Percentiles rank a stretch among this genome's conserved stretches.
Evolutionary conservation across 768 basidiomycete genomes (phyloP).

Genomic region (Phlebiopsis flavidoalba): DNA sequence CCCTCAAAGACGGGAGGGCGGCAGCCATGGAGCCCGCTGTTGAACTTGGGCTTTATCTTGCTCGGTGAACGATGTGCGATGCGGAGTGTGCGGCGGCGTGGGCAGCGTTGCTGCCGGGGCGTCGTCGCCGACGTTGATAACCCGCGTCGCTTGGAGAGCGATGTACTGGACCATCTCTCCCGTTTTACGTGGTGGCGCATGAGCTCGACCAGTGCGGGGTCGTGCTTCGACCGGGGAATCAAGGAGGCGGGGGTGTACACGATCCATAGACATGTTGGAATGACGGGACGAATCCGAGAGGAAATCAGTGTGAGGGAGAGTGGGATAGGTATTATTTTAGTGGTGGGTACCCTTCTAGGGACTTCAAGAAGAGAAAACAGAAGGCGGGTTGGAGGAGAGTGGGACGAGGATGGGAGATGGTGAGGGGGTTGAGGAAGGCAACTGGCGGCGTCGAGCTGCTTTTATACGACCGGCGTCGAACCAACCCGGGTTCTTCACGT

Average conservation of each 20-base stretch:
- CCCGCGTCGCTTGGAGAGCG: constrained; percentile 69
- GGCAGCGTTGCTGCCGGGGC: constrained; percentile 37
- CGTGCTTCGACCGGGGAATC: constrained; percentile 68
- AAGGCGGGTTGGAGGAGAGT: constrained; percentile 19
- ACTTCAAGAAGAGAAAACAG: constrained; percentile 23
- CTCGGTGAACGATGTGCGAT: constrained; percentile 37
- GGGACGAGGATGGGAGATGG: constrained; percentile 10
- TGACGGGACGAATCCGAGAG: constrained; percentile 17
- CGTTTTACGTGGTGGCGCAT: constrained; percentile 72
- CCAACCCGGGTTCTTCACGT: constrained; percentile 5
- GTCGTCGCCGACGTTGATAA: constrained; percentile 68
- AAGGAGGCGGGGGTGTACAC: constrained; percentile 78
- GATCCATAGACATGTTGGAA: constrained; percentile 32
- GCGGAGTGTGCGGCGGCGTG: constrained; percentile 67
- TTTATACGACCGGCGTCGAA: constrained; percentile 20
- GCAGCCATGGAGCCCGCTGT: constrained; percentile 31
- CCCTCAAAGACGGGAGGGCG: constrained; percentile 75
- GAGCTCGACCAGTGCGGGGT: constrained; percentile 75
- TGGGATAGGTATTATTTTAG: constrained; percentile 21
- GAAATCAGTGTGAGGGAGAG: constrained; percentile 17
- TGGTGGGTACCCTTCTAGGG: constrained; percentile 32
- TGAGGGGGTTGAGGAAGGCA: constrained; percentile 2
- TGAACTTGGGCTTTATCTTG: constrained; percentile 12
- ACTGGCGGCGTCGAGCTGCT: constrained; percentile 10
- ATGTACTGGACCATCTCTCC: constrained; percentile 84